phyloP scores from a whole-genome alignment of 2,329 filamentous ascomycete genomes.

The Lizonia empirigonia region DNA sequence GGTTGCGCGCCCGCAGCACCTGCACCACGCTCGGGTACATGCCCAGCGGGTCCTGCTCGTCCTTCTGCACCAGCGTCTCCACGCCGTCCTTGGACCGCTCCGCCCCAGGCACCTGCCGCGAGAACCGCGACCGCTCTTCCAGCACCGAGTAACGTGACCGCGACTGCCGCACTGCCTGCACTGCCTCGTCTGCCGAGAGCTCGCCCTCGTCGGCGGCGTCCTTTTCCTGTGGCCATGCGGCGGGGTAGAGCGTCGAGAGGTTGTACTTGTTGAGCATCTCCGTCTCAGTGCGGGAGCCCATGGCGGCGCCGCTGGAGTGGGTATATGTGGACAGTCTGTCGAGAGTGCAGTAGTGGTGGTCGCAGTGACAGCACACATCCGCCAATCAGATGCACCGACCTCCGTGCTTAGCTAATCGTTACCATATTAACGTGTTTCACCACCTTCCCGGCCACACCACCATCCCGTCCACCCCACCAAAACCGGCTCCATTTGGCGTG shows the following conservation, averaged over 20 bases:
- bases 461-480: too few relatives aligned
- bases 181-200: conserved; percentile 60
- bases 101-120: conserved; percentile 70
- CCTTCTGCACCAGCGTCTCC: conserved; percentile 81
- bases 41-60: conserved; percentile 93
- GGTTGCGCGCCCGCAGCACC: conserved; percentile 74
- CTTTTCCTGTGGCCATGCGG: conserved; percentile 84
- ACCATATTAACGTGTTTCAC: too few relatives aligned
- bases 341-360: too few relatives aligned
- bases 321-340: too few relatives aligned
- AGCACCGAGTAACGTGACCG: conserved; percentile 86
- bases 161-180: conserved; percentile 56
- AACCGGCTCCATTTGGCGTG: too few relatives aligned
- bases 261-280: conserved; percentile 89
- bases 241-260: conserved; percentile 76
- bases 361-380: too few relatives aligned
- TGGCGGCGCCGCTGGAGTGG: conserved; percentile 26
- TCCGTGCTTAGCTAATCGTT: too few relatives aligned
- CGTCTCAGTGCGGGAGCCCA: conserved; percentile 59
- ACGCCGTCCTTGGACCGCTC: conserved; percentile 71
- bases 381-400: too few relatives aligned
- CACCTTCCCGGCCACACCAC: too few relatives aligned
- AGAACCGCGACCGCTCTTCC: conserved; percentile 73
- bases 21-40: conserved; percentile 83
- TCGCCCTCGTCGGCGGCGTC: conserved; percentile 67